Base-by-base conservation (phyloP, 2,329 filamentous ascomycete genomes). In the Beauveria medogensis region DNA sequence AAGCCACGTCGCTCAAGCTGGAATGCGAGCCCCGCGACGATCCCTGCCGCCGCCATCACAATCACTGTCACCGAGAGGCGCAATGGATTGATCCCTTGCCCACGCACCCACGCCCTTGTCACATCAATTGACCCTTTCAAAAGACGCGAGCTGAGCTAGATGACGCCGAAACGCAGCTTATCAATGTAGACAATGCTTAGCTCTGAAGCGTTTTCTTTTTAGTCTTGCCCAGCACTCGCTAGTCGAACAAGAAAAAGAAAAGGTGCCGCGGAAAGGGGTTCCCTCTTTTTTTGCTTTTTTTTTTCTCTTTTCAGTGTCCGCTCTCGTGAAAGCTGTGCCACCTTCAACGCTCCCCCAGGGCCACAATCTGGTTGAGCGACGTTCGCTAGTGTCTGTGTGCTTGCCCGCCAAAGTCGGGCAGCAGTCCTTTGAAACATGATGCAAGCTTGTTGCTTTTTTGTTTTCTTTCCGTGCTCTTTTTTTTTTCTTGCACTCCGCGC, bases 321-420 rank as follows among this genome's bases (percentile, higher is more conserved):
- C 14, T 34, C 30, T 34, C 3, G 48, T 20, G 14, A 34, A 30
- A 24, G 7, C 18, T 37, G 54, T 26, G 18, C 43, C 55, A 48
- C 43, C 24, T 43, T 3, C 26, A 55, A 20, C 40, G 53, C 40
- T 46, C 53, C 16, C 22, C 6, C 16, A 22, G 55, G n/a, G 43
- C 43, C 41, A 44, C 44, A 26, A 7, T 40, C 24, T 48, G 55
- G 47, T 34, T 52, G 40, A 59, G 41, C 28, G 50, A 16, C 26
- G 50, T 12, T 47, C 22, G 28, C 57, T 59, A 59, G 57, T 22
- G 56, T 59, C 56, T 59, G 52, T 53, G 61, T 63, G 55, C 52
- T 55, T 43, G 41, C 12, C 30, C 46, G 56, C 34, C 34, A 50
- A 18, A 20, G 12, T 37, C 30, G 48, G 12, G n/a, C 20, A n/a